Base-by-base conservation (phyloP, 495 filamentous ascomycete genomes). In the Ramalina peruviana region DNA sequence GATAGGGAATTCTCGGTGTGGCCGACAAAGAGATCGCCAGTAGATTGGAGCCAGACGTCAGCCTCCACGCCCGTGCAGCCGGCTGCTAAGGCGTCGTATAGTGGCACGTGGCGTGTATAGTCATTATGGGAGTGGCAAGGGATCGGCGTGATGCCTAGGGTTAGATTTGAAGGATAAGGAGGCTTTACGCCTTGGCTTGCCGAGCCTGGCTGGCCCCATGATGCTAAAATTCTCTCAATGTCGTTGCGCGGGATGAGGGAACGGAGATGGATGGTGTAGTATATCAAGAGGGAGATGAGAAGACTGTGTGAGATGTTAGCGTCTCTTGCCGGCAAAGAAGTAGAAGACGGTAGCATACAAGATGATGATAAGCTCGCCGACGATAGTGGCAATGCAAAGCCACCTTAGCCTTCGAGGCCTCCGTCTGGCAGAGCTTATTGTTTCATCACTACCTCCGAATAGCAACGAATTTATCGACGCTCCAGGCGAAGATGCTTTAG, bases 101-200 rank as follows among this genome's bases (percentile, higher is more conserved):
- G 59, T 0, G 82, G 80, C 26, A 80, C 71, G 26, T 65, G 68
- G n/a, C 79, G 75, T 33, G 53, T 81, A 59, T 81, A 82, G 60
- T 85, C 81, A 58, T 86, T 83, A 61, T 86, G 81, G 2, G 79
- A 81, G 58, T 85, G 76, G 43, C 78, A 82, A 6, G 68, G 68
- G 49, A 78, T 71, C 3, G 80, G 79, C 0, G 60, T 46, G 20
- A 83, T 68, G 54, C 75, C 74, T 1, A 70, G 67, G 15, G 76
- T 75, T 51, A 84, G 81, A 54, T 81, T 72, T 42, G 45, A 4
- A 21, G 51, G 51, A 5, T 33, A 30, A 4, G 23, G 37, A 2
- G 45, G 6, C 30, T 33, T 33, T 36, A 3, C 21, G 17, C 10
- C 15, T 20, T 36, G 25, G n/a, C 44, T 49, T 4, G 40, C 6